These are phyloP conservation scores for Trifolium fragiferum DNA, from an alignment of 306 rosid genomes.

Conservation along the genomic window DNA sequence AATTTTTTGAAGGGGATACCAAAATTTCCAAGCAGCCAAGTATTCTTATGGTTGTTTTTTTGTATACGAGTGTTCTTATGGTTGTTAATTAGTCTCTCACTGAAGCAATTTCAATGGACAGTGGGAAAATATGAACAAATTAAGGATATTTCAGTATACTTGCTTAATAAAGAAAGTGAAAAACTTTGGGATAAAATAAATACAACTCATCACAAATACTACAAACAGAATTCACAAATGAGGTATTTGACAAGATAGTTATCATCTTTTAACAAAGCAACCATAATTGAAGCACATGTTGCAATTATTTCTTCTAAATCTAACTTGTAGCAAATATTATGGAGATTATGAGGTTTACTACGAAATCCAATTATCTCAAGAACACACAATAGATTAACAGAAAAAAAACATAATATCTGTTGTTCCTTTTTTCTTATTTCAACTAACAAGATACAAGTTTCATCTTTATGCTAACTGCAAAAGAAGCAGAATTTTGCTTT, in stretches of 20 bases:
- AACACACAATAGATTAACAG: neutral
- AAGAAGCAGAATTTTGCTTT: neutral
- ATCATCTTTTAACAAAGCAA: neutral
- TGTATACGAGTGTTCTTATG: too few relatives aligned
- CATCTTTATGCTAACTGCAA: neutral
- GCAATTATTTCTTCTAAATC: neutral
- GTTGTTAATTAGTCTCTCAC: too few relatives aligned
- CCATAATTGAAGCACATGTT: neutral
- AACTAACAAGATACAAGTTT: neutral
- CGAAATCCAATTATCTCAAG: neutral
- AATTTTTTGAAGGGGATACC: too few relatives aligned
- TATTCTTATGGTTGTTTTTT: too few relatives aligned
- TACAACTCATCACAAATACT: conserved; percentile 6
- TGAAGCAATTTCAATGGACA: too few relatives aligned
- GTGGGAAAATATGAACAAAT: conserved; percentile 7
- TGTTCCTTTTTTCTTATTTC: too few relatives aligned
- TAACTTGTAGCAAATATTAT: conserved; percentile 15
- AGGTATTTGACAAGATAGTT: conserved; percentile 1
- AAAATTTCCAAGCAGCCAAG: too few relatives aligned
- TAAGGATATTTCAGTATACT: conserved; percentile 16
- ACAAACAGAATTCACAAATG: conserved; percentile 10
- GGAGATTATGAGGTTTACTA: neutral
- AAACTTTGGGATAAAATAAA: neutral
- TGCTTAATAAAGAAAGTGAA: neutral
- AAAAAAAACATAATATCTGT: neutral